Evolutionary conservation across 495 filamentous ascomycete species (phyloP).

Genomic region (Talaromyces proteolyticus): DNA sequence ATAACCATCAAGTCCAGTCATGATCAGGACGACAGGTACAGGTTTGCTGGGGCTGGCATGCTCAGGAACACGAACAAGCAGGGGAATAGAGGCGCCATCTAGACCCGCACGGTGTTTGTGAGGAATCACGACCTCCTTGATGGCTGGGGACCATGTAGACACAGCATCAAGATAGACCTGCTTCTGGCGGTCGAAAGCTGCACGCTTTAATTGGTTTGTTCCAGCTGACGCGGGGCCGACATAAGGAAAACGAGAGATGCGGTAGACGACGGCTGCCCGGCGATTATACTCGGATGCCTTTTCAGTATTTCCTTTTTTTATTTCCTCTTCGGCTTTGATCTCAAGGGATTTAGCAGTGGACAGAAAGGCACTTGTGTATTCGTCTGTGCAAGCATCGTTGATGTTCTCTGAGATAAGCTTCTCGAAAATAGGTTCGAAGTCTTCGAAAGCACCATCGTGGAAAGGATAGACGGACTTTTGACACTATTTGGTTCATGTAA

Average conservation of each 20-base stretch:
- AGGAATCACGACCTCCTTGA: conserved; percentile 57
- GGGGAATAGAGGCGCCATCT: conserved; percentile 55
- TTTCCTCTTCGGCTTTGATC: conserved; percentile 37
- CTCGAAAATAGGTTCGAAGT: conserved; percentile 69
- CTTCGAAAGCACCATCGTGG: conserved; percentile 62
- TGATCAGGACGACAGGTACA: conserved; percentile 58
- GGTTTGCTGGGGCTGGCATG: conserved; percentile 28
- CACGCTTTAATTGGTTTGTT: conserved; percentile 41
- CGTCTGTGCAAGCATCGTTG: conserved; percentile 57
- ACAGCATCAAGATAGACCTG: conserved; percentile 55
- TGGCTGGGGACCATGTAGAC: conserved; percentile 42
- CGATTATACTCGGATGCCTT: conserved; percentile 59
- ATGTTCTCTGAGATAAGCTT: conserved; percentile 55
- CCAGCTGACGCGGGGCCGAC: conserved; percentile 41
- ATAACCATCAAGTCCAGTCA: conserved; percentile 77
- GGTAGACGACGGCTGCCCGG: conserved; percentile 63
- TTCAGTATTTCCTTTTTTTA: conserved; percentile 33
- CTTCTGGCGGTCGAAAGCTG: conserved; percentile 66
- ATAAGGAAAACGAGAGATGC: conserved; percentile 72
- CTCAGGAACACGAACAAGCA: conserved; percentile 57
- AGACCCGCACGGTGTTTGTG: conserved; percentile 39
- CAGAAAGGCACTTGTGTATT: conserved; percentile 60
- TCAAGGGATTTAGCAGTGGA: conserved; percentile 50
- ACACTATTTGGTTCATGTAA: conserved; percentile 37
- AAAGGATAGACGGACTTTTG: conserved; percentile 68